These are phyloP conservation scores for Mallotus nudiflorus DNA, from an alignment of 345 rosid species.

Conservation along the genomic window DNA sequence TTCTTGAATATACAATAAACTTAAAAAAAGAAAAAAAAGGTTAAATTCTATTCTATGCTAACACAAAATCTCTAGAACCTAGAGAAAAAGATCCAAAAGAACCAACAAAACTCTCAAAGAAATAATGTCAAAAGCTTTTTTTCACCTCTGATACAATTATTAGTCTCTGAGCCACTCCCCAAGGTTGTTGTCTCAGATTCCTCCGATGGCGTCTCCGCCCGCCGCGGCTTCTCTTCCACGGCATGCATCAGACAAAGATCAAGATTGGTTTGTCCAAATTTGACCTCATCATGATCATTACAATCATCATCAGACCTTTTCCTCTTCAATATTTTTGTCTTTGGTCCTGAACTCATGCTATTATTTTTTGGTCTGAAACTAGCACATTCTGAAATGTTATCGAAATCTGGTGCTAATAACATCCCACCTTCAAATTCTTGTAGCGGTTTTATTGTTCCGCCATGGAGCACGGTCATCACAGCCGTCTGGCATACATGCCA, in stretches of 20 bases:
- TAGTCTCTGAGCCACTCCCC: constrained; percentile 18
- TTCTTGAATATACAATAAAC: neutral
- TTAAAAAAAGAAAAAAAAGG: neutral
- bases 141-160: constrained; percentile 15
- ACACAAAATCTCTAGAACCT: neutral
- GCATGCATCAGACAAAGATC: constrained; percentile 25
- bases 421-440: constrained; percentile 31
- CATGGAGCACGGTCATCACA: constrained; percentile 59
- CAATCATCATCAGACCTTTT: constrained; percentile 3
- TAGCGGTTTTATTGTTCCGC: constrained; percentile 48
- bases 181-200: constrained; percentile 47
- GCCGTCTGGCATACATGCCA: constrained; percentile 64
- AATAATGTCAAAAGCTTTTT: constrained; percentile 40
- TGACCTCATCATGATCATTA: neutral
- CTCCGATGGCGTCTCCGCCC: constrained; percentile 45
- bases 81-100: neutral
- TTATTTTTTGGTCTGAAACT: neutral
- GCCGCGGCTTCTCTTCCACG: constrained; percentile 23
- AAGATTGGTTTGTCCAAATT: constrained; percentile 16
- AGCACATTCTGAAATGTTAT: constrained; percentile 18
- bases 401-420: constrained; percentile 9
- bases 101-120: constrained; percentile 17
- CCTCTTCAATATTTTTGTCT: constrained; percentile 20
- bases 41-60: too few relatives aligned
- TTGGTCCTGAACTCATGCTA: neutral